phyloP scores from a whole-genome alignment of 176 grass and related monocot genomes.

The Alloteropsis semialata region DNA sequence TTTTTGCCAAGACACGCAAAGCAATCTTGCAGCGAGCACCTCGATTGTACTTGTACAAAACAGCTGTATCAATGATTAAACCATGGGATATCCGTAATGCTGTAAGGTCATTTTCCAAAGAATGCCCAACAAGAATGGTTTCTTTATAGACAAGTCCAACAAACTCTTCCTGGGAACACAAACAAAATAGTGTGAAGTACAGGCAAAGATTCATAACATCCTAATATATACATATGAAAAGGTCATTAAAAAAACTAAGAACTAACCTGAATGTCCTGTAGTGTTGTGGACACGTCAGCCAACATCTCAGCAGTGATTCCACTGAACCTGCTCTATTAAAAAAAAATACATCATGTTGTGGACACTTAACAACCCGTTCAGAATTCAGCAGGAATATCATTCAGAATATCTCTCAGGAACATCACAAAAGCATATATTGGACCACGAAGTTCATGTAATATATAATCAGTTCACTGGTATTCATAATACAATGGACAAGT shows the following conservation, averaged over 20 bases:
- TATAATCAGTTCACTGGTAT: background rate
- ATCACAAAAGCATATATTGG: constrained; percentile 7
- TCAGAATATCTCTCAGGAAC: constrained; percentile 8
- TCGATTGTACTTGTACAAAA: constrained; percentile 69
- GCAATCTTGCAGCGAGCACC: constrained; percentile 69
- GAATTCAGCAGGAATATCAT: background rate
- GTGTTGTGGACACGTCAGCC: constrained; percentile 75
- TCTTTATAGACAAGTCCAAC: constrained; percentile 70
- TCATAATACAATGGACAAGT: constrained; percentile 11
- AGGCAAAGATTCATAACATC: constrained; percentile 26
- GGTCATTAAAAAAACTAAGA: background rate
- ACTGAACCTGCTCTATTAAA: constrained; percentile 68
- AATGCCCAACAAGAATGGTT: constrained; percentile 96
- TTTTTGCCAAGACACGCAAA: constrained; percentile 78
- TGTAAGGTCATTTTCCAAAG: constrained; percentile 89
- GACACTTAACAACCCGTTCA: background rate
- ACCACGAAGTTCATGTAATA: background rate
- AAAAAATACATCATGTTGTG: constrained; percentile 19
- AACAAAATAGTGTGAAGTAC: background rate
- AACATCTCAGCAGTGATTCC: constrained; percentile 93
- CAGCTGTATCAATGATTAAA: constrained; percentile 84
- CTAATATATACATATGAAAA: constrained; percentile 3
- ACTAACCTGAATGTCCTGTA: constrained; percentile 89
- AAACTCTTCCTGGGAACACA: constrained; percentile 75
- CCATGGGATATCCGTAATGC: constrained; percentile 77